Conservation (phyloP, 192 early-diverging fungal genomes). For the Blastocladiella britannica region DNA sequence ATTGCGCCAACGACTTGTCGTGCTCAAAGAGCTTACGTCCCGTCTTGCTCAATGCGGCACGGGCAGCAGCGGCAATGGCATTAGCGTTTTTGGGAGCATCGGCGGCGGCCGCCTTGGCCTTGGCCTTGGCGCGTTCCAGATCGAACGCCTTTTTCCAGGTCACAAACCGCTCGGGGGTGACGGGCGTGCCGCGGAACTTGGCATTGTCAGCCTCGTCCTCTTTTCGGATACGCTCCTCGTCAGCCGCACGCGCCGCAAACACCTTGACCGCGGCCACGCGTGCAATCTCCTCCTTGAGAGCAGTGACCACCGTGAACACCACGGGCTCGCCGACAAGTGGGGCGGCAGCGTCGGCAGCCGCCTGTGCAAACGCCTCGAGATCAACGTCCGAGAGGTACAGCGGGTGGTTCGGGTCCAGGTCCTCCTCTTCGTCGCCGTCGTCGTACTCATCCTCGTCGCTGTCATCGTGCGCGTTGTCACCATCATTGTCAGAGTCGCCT, state of each 20-base stretch:
- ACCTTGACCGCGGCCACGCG: conserved; percentile 32
- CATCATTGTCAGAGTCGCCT: no score
- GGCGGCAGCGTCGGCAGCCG: conserved; percentile 16
- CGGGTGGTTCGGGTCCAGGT: conserved; percentile 13
- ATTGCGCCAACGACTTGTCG: conserved; percentile 59
- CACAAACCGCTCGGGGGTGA: conserved; percentile 54
- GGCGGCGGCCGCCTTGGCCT: conserved; percentile 19
- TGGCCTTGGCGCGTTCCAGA: conserved; percentile 30
- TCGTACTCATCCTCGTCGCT: conserved; percentile 14
- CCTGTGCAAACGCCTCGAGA: conserved; percentile 13
- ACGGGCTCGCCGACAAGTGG: conserved; percentile 11
- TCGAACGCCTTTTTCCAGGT: conserved; percentile 66
- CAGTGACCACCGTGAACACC: conserved; percentile 12
- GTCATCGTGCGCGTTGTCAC: conserved; percentile 31
- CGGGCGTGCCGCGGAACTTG: conserved; percentile 60
- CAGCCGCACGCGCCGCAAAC: conserved; percentile 18
- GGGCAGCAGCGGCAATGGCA: background rate
- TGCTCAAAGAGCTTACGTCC: conserved; percentile 84
- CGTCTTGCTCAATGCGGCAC: conserved; percentile 7
- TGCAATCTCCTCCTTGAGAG: conserved; percentile 50
- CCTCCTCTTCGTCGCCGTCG: conserved; percentile 20
- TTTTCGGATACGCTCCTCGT: conserved; percentile 26
- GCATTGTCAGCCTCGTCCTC: conserved; percentile 48
- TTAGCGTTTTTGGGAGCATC: conserved; percentile 15
- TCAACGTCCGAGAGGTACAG: conserved; percentile 10